A percentile compares a stretch with the other conserved stretches of the same genome.
These are phyloP conservation scores for Tetracladium maxilliforme DNA, from an alignment of 2,329 filamentous ascomycete species.

Conservation along the genomic window DNA sequence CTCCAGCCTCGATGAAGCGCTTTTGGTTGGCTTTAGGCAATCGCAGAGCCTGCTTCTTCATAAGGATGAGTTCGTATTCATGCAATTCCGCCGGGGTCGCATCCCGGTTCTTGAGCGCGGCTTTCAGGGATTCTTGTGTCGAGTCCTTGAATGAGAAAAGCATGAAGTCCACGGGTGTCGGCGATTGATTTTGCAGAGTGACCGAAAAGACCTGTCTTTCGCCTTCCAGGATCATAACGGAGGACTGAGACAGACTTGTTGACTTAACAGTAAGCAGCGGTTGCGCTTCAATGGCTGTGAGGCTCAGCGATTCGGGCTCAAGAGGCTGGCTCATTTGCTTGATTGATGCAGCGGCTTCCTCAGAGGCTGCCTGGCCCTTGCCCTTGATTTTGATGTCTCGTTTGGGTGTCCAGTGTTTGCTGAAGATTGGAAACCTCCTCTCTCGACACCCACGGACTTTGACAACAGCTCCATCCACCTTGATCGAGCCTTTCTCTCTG, in stretches of 20 bases:
- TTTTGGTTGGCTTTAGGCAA: constrained; percentile 32
- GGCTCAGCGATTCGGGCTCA: constrained; percentile 35
- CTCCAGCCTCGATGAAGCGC: constrained; percentile 49
- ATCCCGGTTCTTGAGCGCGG: constrained; percentile 62
- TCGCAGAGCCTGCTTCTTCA: constrained; percentile 56
- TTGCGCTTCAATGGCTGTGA: constrained; percentile 68
- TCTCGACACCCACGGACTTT: constrained; percentile 72
- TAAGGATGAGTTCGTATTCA: constrained; percentile 70
- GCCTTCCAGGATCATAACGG: constrained; percentile 86
- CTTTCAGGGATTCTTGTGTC: constrained; percentile 62
- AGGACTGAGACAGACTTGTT: constrained; percentile 67
- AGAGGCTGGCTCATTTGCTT: constrained; percentile 18
- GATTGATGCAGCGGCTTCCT: too few species aligned
- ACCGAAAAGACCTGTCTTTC: constrained; percentile 67
- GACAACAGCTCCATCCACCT: constrained; percentile 63
- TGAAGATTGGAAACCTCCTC: constrained; percentile 73
- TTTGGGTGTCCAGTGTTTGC: constrained; percentile 58
- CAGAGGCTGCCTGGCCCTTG: constrained; percentile 48
- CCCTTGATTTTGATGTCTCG: constrained; percentile 61
- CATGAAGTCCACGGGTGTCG: constrained; percentile 66
- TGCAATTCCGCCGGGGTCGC: constrained; percentile 67
- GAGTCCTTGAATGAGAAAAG: constrained; percentile 85
- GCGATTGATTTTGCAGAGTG: constrained; percentile 66
- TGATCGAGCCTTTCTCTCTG: constrained; percentile 49
- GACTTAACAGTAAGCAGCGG: constrained; percentile 64